Base-by-base conservation (phyloP, 805 yeast species). In the Candida adriatica region DNA sequence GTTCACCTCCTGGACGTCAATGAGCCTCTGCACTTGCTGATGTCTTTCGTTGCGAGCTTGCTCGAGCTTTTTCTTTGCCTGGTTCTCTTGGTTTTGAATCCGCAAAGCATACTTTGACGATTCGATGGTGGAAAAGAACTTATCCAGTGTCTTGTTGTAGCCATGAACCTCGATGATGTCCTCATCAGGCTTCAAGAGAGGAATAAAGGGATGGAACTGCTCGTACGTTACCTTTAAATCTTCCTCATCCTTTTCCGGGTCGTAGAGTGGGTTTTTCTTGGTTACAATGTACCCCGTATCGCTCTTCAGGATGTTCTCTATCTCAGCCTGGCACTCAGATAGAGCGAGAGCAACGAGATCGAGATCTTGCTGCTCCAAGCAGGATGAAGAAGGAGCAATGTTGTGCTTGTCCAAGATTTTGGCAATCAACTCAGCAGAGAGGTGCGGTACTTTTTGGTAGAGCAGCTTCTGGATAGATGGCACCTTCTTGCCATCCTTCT, bases 91-190 rank as follows among this genome's bases (percentile, higher is more conserved):
- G 39, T 75, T 79, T 39, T 85, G 94, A 20, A 82, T 71, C 35
- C 76, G 72, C 34, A 83, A 57, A 0, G 87, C 78, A 46, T 77
- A 73, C 48, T 84, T 85, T 4, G 86, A 75, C 4, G 94, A 76
- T 49, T 90, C 95, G 11, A 88, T 63, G 0, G 90, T 77, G 0
- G 96, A 85, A 52, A 83, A 90, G 50, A 83, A 90, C 24, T 62
- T 64, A 55, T 90, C 98, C 14, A 90, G 66, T 0, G 96, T 79
- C 36, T 72, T 70, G 50, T 86, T 88, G 54, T 86, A 90, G 0
- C 92, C 87, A 6, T 61, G 56, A 10, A 75, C 57, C 13, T 60
- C 62, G 3, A 69, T 62, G 14, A 76, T 48, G 2, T 44, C 41
- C 7, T 58, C 64, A 2, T 43, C 43, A 8, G 58, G 55, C 8